Percentiles rank a stretch among this genome's conserved stretches.
Evolutionary conservation across 345 rosid genomes (phyloP).

Genomic region (Toxicodendron radicans): DNA sequence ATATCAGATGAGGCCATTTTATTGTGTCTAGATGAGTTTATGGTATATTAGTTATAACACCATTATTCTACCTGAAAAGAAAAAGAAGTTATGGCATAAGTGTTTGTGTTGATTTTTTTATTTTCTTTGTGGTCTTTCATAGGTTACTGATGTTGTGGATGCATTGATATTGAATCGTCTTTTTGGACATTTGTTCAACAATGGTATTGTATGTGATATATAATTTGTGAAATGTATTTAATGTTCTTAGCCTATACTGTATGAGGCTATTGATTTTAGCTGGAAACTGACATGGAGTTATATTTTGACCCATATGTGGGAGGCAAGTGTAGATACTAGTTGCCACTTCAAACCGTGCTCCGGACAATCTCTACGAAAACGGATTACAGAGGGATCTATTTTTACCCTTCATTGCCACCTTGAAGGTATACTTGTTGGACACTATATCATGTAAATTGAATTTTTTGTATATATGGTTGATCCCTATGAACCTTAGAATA

Average conservation of each 20-base stretch:
- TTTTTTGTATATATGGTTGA: constrained; percentile 3
- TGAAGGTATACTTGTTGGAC: constrained; percentile 53
- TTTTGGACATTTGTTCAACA: constrained; percentile 69
- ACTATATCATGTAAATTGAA: not conserved
- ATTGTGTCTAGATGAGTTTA: constrained; percentile 91
- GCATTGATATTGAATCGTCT: constrained; percentile 92
- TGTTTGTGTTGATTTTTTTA: not conserved
- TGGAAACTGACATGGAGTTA: constrained; percentile 17
- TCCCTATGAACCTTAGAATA: not conserved
- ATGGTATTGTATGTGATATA: constrained; percentile 79
- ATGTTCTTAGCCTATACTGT: not conserved
- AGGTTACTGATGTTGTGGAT: constrained; percentile 99
- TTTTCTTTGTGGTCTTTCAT: constrained; percentile 22
- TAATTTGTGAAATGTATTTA: not conserved
- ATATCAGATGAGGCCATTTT: constrained; percentile 89
- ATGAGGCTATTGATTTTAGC: constrained; percentile 9
- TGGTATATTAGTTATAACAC: constrained; percentile 49
- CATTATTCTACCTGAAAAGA: not conserved
- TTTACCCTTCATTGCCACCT: constrained; percentile 79
- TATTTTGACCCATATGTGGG: constrained; percentile 34
- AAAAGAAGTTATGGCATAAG: not conserved
- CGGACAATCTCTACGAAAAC: constrained; percentile 97
- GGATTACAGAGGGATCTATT: constrained; percentile 98
- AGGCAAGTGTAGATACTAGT: constrained; percentile 80
- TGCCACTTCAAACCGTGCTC: constrained; percentile 94